Base-by-base conservation (phyloP, 257 asterid genomes). In the Solanum pimpinellifolium region DNA sequence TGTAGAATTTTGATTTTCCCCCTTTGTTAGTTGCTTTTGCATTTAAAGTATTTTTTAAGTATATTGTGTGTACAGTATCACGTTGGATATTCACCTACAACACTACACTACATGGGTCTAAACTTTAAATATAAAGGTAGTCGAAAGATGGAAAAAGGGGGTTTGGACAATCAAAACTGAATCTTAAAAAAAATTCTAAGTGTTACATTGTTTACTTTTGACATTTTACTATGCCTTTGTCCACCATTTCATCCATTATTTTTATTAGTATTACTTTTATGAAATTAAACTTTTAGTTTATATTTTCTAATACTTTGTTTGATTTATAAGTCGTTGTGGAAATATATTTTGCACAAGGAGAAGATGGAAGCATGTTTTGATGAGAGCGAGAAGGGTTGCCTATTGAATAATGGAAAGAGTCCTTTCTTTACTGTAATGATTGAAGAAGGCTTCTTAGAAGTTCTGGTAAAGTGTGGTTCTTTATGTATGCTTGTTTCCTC, bases 381-480 rank as follows among this genome's bases (percentile, higher is more conserved):
- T 8, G 75, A 83, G 29, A 76, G 90, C 20, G 7, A 5, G 23
- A 15, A 65, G 16, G 47, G 23, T 6, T 68, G 88, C 70, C 65
- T 21, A 41, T 74, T 74, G 87, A 23, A 83, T 65, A 87, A 90
- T 77, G 21, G 35, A 29, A 86, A 83, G 23, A 66, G 11, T 31
- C 69, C 89, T 68, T 91, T 91, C 83, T 87, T 89, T 87, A 91
- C 86, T 81, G 7, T 89, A 76, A 37, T 91, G 87, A n/a, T 87
- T 33, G 88, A 12, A 0, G 29, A 60, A 60, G 5, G 14, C 1
- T 21, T 21, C 29, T 23, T 21, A 60, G 69, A 60, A 23, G 14
- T 60, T 60, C 14, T 60, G 29, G 29, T 60, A 21, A 60, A 65
- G 35, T 65, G 31, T 65, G 15, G 29, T 46, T 46, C 15, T 39